Evolutionary conservation across 805 yeast species (phyloP).

Genomic region (Candida maesae): DNA sequence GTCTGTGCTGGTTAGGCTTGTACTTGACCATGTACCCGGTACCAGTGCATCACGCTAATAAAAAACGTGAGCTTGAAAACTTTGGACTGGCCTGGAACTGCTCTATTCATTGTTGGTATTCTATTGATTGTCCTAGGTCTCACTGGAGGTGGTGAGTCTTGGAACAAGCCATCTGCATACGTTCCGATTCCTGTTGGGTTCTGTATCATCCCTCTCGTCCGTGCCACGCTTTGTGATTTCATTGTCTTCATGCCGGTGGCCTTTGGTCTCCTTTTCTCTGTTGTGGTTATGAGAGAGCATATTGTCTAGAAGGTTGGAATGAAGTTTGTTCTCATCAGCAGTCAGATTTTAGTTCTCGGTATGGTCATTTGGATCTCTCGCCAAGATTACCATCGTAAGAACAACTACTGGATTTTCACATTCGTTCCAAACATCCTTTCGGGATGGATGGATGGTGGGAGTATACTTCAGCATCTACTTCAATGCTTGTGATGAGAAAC

Average conservation of each 20-base stretch:
- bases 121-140: constrained; percentile 39
- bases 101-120: constrained; percentile 32
- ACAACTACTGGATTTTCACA: constrained; percentile 29
- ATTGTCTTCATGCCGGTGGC: constrained; percentile 29
- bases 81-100: constrained; percentile 35
- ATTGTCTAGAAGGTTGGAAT: constrained; percentile 22
- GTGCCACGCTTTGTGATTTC: constrained; percentile 19
- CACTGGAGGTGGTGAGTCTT: constrained; percentile 41
- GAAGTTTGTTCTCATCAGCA: constrained; percentile 17
- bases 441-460: neutral
- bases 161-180: constrained; percentile 40
- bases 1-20: constrained; percentile 20
- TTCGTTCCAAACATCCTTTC: neutral
- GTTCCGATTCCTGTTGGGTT: constrained; percentile 38
- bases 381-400: constrained; percentile 9
- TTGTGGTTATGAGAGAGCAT: constrained; percentile 23
- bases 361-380: constrained; percentile 15
- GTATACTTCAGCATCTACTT: neutral
- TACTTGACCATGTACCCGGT: constrained; percentile 25
- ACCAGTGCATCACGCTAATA: neutral
- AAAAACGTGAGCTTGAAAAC: constrained; percentile 21
- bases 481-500: neutral
- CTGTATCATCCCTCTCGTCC: constrained; percentile 22
- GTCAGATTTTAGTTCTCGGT: neutral
- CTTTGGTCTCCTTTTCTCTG: constrained; percentile 29